Base-by-base conservation (phyloP, 257 asterid genomes). In the Solanum paucissectum region DNA sequence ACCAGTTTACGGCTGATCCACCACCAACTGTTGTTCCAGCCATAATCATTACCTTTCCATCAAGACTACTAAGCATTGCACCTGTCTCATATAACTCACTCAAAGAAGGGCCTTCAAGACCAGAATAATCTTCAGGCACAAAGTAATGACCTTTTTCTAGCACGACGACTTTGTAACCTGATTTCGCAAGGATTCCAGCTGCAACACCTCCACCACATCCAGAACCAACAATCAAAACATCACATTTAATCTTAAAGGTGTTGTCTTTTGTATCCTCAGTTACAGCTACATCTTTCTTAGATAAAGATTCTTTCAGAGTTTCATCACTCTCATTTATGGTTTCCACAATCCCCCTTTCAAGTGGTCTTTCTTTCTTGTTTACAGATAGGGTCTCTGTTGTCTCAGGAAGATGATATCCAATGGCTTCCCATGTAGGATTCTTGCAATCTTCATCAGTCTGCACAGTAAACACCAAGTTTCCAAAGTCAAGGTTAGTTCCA, bases 201-300 rank as follows among this genome's bases (percentile, higher is more conserved):
- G 98, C 97, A 23, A 97, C 98, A 0, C 97, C 98, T 55, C 99
- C 99, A 1, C 98, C 99, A 36, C 95, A 90, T 64, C 99, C 99
- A 7, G 99, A 97, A 64, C 99, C 99, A 6, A 97, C 95, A 20
- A 97, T 92, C 87, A 95, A 96, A 27, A 95, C 98, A 76, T 97
- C 99, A 44, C 99, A 97, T 88, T 86, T 91, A 86, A 97, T 91
- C 86, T 83, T 94, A 29, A 62, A 89, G 2, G 27, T n/a, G 37
- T 90, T 71, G 1, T 86, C 89, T 3, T 90, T 38, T 8, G 88
- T 88, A 29, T 91, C 98, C 25, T 92, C 95, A 4, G 85, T 71
- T 18, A 94, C 89, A 12, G 21, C 2, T 44, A 96, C 32, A 37
- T 94, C 97, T 88, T 93, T 96, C 60, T 88, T 89, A 89, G 88